Base-by-base conservation (phyloP, 1,139 yeast genomes). In the Debaryomyces robertsiae region DNA sequence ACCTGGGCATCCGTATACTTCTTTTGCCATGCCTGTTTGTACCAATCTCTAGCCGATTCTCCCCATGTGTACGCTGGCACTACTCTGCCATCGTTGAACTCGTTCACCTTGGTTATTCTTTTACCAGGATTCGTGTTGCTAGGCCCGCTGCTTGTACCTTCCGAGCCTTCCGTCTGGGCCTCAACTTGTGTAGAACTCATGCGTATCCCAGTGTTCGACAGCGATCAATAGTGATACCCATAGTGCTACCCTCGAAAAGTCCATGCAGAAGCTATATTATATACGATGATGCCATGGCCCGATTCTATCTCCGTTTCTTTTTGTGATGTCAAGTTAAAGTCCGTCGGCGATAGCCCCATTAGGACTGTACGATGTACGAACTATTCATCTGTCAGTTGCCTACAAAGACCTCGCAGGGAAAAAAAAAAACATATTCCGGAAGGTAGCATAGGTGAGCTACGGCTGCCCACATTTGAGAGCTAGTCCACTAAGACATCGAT, bases 31-130 rank as follows among this genome's bases (percentile, higher is more conserved):
- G 60, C 45, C 14, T 71, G 76, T 32, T 57, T 62, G 34, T 61
- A 46, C 76, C 76, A 73, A 49, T 72, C 77, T 16, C 45, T 47
- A 35, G 67, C 55, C 5, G 77, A 70, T 15, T 55, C 51, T 5
- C 48, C 45, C 63, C 66, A 70, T 1, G 65, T 32, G 42, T 63
- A 61, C 2, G 39, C 38, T 4, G 57, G 64, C 30, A 46, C 42
- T 39, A 40, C 35, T 32, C 61, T 44, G n/a, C 51, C 53, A 33
- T 52, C 54, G 11, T 46, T 40, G 30, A 52, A 51, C 32, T 52
- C 54, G 32, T 40, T 49, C 11, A 31, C 17, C 23, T 46, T 47
- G 9, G 40, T 9, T 5, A 11, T 38, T 6, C 16, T 32, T 19
- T 7, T 15, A 9, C 10, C 6, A n/a, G 40, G 14, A 18, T 17